phyloP scores from a whole-genome alignment of 2,329 filamentous ascomycete species.

The Penicillium sp. region DNA sequence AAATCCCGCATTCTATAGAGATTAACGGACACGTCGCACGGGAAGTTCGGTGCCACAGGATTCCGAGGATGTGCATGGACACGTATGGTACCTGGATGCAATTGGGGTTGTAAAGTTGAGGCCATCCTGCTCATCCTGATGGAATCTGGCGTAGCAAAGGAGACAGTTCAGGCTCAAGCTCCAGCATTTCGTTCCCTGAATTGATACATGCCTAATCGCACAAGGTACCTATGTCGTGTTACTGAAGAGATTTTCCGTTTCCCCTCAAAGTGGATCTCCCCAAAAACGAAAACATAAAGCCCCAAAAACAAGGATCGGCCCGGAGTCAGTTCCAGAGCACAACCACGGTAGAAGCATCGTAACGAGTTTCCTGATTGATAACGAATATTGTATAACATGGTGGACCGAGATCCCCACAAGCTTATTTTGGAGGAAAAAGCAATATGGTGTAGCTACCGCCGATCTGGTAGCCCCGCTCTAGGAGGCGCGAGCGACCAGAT shows the following conservation, averaged over 20 bases:
- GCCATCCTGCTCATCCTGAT: not conserved
- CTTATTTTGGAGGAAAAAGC: constrained; percentile 1
- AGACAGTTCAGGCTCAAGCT: not conserved
- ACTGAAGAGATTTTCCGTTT: not conserved
- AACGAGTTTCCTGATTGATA: not conserved
- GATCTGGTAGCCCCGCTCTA: not conserved
- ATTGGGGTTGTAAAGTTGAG: not conserved
- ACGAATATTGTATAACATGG: not conserved
- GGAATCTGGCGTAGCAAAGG: not conserved
- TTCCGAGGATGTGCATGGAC: not conserved
- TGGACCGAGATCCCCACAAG: constrained; percentile 6
- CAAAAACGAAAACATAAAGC: not conserved
- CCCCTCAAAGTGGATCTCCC: not conserved
- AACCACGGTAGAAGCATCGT: not conserved
- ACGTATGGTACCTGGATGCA: not conserved
- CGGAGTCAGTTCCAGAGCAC: not conserved
- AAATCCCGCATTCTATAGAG: not conserved
- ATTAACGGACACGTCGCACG: constrained; percentile 1
- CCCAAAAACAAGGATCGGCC: not conserved
- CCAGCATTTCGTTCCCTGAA: not conserved
- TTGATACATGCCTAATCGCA: not conserved
- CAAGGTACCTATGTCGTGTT: not conserved
- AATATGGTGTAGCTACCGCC: constrained; percentile 2
- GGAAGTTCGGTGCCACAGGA: not conserved
- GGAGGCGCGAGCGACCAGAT: not conserved